Evolutionary conservation across 192 early-diverging fungal genomes (phyloP), one percentile per base, ranked within the genome.

Genomic region (Coemansia interrupta): DNA sequence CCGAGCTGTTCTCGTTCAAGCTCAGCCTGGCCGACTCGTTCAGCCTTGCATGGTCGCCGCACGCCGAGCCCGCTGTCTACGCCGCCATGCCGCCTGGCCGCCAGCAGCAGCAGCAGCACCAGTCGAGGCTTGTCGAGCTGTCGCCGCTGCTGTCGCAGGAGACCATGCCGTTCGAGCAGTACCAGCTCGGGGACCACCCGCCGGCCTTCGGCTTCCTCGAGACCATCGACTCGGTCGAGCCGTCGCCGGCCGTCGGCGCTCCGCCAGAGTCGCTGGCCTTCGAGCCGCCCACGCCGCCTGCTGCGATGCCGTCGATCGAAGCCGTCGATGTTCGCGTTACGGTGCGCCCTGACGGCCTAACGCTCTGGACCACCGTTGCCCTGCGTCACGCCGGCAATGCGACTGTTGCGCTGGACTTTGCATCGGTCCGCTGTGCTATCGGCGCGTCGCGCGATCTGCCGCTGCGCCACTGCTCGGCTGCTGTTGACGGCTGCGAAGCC

Each of bases 1-100:
- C 53, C 12, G 61, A 63, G 45, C 20, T 63, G 30, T 56, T 54
- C 6, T n/a, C 38, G 50, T 63, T 56, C 45, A 55, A 41, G 53
- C 61, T 63, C n/a, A 8, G 12, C 26, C 19, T 61, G 18, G 49
- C 49, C 15, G 59, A 61, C 15, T 19, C 24, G 17, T 24, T 61
- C 17, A 29, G 32, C n/a, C 15, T 61, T n/a, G 18, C 48, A 4
- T 61, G 59, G 59, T 36, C 59, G 13, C 59, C 59, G 49, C 59
- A 43, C 20, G 5, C 38, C 28, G 23, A 52, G 18, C 28, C 19
- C 18, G 32, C 13, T 13, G 0, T 15, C 32, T 28, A 2, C 36
- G 32, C 7, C 12, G 29, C 7, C 13, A 4, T 17, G 50, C 13
- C 36, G 52, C 19, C 3, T 54, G 13, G 1, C 26, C 4, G 4